Evolutionary conservation across 208 protist genomes (phyloP).

Genomic region (Acanthamoeba royreba): DNA sequence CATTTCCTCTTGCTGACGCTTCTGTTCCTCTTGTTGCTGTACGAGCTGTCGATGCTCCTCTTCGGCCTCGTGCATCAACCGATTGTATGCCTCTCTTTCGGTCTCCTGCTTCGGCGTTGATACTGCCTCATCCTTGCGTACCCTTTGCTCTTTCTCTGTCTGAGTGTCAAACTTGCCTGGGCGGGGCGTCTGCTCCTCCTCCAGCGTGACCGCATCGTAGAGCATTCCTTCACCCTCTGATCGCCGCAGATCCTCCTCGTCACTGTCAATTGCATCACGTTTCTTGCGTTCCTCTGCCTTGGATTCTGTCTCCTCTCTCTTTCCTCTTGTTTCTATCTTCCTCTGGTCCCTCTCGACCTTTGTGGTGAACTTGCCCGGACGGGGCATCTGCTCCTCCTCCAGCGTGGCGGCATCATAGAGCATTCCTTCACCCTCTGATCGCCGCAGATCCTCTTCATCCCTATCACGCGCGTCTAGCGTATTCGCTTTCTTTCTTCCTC

Average conservation of each 20-base stretch:
- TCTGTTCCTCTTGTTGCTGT: neutral
- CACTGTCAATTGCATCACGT: neutral
- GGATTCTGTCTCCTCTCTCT: neutral
- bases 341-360: neutral
- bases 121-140: neutral
- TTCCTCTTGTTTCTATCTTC: neutral
- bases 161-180: neutral
- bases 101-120: neutral
- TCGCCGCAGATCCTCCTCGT: neutral
- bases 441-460: neutral
- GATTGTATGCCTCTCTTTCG: neutral
- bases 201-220: neutral
- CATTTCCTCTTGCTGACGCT: neutral
- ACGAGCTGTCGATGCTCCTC: neutral
- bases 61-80: neutral
- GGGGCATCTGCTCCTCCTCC: too few species aligned
- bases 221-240: neutral
- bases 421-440: neutral
- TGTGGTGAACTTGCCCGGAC: neutral
- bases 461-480: neutral
- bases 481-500: neutral
- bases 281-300: neutral
- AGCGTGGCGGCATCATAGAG: neutral
- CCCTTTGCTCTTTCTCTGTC: neutral
- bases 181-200: neutral